These are phyloP conservation scores for Fusarium siculi DNA, from an alignment of 2,329 filamentous ascomycete species.

Conservation along the genomic window DNA sequence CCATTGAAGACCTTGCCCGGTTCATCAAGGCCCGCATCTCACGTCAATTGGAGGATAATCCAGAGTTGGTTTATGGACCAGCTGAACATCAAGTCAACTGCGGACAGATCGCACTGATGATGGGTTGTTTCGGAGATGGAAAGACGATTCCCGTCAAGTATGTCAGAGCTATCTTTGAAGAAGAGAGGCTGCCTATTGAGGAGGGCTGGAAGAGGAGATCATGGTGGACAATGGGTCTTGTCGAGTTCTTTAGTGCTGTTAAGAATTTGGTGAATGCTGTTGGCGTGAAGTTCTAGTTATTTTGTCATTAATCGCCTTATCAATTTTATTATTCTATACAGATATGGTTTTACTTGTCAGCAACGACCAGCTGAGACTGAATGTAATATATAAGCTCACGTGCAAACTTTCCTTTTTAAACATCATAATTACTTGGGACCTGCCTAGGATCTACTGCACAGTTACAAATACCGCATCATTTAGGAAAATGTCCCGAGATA, in stretches of 20 bases:
- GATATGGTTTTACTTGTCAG: neutral
- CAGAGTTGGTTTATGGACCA: conserved; percentile 2
- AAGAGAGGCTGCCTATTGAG: conserved; percentile 34
- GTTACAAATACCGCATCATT: too few species aligned
- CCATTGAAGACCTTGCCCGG: neutral
- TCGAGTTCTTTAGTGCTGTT: conserved; percentile 25
- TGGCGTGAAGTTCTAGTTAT: neutral
- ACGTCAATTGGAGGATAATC: conserved; percentile 5
- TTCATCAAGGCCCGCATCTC: conserved; percentile 15
- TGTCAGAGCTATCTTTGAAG: conserved; percentile 35
- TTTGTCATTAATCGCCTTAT: neutral
- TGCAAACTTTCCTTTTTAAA: neutral
- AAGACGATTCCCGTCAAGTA: conserved; percentile 16
- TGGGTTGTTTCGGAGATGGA: conserved; percentile 12
- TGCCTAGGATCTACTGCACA: rapidly evolving
- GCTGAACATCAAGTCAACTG: conserved; percentile 20
- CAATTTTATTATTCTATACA: neutral
- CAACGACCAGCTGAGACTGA: too few species aligned
- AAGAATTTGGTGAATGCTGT: neutral
- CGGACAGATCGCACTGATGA: conserved; percentile 14
- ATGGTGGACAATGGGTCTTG: conserved; percentile 36
- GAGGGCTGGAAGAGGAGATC: conserved; percentile 35
- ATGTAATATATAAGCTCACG: too few species aligned
- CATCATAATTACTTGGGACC: too few species aligned
- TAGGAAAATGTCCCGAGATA: neutral